Conservation (phyloP, 2,329 filamentous ascomycete species). For the Epichloe sp. region DNA sequence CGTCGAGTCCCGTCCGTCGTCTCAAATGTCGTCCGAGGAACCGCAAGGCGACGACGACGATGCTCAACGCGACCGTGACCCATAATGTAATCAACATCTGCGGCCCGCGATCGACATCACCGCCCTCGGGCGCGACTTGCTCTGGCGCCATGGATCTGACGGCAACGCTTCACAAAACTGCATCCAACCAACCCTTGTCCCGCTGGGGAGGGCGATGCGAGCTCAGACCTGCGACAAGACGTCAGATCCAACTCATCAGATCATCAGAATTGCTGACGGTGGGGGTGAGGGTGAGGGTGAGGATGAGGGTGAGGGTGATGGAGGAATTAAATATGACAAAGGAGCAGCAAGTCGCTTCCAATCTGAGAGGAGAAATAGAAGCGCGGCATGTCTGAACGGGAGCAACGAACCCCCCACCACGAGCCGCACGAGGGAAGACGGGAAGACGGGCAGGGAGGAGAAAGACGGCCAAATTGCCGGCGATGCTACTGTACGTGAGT, state of each 20-base stretch:
- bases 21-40: slow-evolving; percentile 3
- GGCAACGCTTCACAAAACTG: neutral
- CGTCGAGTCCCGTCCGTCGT: neutral
- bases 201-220: neutral
- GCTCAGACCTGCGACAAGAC: neutral
- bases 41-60: slow-evolving; percentile 1
- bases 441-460: neutral
- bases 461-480: neutral
- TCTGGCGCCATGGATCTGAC: neutral
- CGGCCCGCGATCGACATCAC: neutral
- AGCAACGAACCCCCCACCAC: no score
- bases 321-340: neutral
- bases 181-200: neutral
- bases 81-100: neutral
- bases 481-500: no score
- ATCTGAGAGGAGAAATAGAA: no score
- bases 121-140: neutral
- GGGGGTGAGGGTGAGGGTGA: neutral
- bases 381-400: no score
- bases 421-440: no score
- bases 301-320: neutral
- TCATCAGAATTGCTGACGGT: neutral
- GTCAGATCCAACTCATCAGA: neutral
- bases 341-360: no score
- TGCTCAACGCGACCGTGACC: neutral